Conservation (phyloP, 805 yeast species). For the Spathaspora arborariae region DNA sequence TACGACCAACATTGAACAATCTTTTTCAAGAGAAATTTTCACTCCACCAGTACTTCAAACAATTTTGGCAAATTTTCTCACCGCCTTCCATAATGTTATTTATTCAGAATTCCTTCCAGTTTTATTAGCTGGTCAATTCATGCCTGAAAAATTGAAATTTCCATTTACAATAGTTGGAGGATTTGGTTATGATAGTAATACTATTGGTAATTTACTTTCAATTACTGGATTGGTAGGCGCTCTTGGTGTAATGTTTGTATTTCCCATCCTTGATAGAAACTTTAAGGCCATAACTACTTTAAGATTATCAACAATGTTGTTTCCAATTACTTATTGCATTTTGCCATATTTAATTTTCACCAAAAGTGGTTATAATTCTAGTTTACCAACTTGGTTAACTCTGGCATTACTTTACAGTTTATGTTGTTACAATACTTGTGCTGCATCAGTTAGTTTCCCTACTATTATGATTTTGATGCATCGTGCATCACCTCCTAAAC, state of each 20-base stretch:
- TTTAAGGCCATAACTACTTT: slow-evolving; percentile 45
- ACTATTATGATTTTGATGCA: slow-evolving; percentile 51
- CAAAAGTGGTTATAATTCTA: slow-evolving; percentile 28
- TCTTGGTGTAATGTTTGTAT: slow-evolving; percentile 44
- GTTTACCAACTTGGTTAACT: slow-evolving; percentile 19
- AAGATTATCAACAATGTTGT: slow-evolving; percentile 34
- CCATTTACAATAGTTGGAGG: slow-evolving; percentile 54
- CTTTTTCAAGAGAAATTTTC: slow-evolving; percentile 20
- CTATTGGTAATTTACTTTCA: slow-evolving; percentile 50
- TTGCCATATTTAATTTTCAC: slow-evolving; percentile 49
- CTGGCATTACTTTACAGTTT: slow-evolving; percentile 23
- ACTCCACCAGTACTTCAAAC: slow-evolving; percentile 27
- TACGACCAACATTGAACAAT: slow-evolving; percentile 11
- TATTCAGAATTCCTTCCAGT: slow-evolving; percentile 56
- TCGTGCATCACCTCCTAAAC: slow-evolving; percentile 48
- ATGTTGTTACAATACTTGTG: slow-evolving; percentile 27
- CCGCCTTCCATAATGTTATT: slow-evolving; percentile 47
- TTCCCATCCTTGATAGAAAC: slow-evolving; percentile 48
- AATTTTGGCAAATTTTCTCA: slow-evolving; percentile 34
- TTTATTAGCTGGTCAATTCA: slow-evolving; percentile 38
- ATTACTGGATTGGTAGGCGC: slow-evolving; percentile 53
- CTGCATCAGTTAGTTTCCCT: slow-evolving; percentile 49
- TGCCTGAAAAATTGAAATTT: slow-evolving; percentile 29
- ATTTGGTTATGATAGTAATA: slow-evolving; percentile 42
- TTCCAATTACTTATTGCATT: slow-evolving; percentile 42